phyloP scores from a whole-genome alignment of 352 stramenopile genomes.

The Phytophthora constricta region DNA sequence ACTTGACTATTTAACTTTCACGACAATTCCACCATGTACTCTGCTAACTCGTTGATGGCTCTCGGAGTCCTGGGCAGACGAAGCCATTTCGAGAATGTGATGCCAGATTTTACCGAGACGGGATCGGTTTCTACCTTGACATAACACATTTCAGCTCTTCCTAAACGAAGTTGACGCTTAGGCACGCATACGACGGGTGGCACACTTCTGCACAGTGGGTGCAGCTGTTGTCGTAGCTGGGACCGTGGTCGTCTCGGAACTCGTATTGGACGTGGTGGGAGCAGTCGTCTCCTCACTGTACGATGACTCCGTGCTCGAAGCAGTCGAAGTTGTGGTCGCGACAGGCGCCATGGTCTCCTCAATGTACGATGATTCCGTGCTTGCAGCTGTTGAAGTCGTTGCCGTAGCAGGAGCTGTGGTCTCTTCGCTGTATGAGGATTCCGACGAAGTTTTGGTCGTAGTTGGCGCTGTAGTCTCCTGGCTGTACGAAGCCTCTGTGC shows the following conservation, averaged over 20 bases:
- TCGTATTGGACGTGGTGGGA: background rate
- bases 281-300: background rate
- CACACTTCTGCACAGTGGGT: background rate
- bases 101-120: background rate
- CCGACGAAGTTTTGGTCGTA: background rate
- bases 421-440: slow-evolving; percentile 12
- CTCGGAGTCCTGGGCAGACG: background rate
- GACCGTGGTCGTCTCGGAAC: background rate
- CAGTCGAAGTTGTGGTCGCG: background rate
- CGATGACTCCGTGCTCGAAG: background rate
- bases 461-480: slow-evolving; percentile 4
- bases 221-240: background rate
- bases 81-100: background rate
- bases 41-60: no score
- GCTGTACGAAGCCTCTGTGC: slow-evolving; percentile 14
- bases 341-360: slow-evolving; percentile 12
- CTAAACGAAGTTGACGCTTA: background rate
- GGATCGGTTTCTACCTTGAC: background rate
- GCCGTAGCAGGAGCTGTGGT: background rate
- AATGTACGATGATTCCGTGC: slow-evolving; percentile 1
- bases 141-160: background rate
- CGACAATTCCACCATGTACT: background rate
- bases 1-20: background rate
- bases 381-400: slow-evolving; percentile 2
- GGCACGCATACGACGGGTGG: background rate